Conservation (phyloP, 169 alveolate genomes). For the Cryptosporidium sp. region DNA sequence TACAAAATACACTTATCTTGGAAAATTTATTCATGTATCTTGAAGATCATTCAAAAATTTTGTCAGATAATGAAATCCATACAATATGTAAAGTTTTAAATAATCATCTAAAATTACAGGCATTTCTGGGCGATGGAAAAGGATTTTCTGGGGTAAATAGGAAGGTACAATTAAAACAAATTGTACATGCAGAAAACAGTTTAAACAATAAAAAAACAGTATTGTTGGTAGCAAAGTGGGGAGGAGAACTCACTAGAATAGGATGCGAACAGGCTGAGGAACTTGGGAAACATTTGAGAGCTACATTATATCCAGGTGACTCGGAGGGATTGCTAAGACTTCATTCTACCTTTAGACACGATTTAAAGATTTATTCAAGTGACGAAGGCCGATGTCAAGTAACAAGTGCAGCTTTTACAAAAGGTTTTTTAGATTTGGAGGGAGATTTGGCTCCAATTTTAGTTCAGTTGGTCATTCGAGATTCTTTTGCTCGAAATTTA, state of each 20-base stretch:
- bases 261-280: slow-evolving; percentile 94
- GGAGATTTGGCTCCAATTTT: slow-evolving; percentile 97
- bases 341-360: slow-evolving; percentile 97
- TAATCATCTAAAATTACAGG: slow-evolving; percentile 83
- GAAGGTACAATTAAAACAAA: slow-evolving; percentile 92
- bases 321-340: slow-evolving; percentile 95
- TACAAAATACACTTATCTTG: slow-evolving; percentile 74
- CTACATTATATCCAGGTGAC: slow-evolving; percentile 92
- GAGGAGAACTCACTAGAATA: slow-evolving; percentile 97
- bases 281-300: slow-evolving; percentile 90
- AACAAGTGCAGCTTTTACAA: slow-evolving; percentile 98
- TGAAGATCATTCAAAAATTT: slow-evolving; percentile 76
- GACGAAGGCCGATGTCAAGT: slow-evolving; percentile 98
- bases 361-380: slow-evolving; percentile 96
- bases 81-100: slow-evolving; percentile 62
- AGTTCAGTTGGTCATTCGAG: slow-evolving; percentile 92
- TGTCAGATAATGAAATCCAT: slow-evolving; percentile 61
- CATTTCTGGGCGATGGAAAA: slow-evolving; percentile 91
- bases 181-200: slow-evolving; percentile 78
- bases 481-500: slow-evolving; percentile 78
- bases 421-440: slow-evolving; percentile 96
- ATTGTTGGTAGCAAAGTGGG: slow-evolving; percentile 97
- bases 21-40: slow-evolving; percentile 74
- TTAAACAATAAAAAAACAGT: slow-evolving; percentile 77
- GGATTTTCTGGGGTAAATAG: slow-evolving; percentile 96